phyloP scores from a whole-genome alignment of 2,329 filamentous ascomycete species.

The Phialophora verrucosa region DNA sequence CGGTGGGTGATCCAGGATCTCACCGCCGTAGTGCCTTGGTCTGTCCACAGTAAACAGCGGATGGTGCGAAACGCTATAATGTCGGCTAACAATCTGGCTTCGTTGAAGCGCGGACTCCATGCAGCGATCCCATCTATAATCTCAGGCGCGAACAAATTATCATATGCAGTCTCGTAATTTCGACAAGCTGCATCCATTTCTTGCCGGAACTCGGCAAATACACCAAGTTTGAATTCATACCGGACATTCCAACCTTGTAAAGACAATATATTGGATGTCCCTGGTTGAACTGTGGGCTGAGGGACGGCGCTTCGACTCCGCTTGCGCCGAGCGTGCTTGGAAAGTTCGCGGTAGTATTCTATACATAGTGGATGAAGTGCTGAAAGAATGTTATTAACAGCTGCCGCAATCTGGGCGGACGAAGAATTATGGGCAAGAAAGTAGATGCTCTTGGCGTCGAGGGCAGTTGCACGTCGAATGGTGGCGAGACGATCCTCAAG shows the following conservation, averaged over 20 bases:
- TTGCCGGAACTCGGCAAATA: conserved; percentile 90
- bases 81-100: conserved; percentile 87
- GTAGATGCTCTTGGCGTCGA: conserved; percentile 86
- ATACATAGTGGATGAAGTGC: conserved; percentile 75
- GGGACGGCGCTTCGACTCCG: conserved; percentile 78
- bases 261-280: conserved; percentile 84
- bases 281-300: conserved; percentile 80
- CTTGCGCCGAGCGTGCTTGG: conserved; percentile 90
- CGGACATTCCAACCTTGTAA: conserved; percentile 88
- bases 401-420: conserved; percentile 71
- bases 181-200: conserved; percentile 87
- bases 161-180: conserved; percentile 86
- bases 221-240: conserved; percentile 90
- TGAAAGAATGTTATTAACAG: conserved; percentile 73
- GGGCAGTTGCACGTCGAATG: conserved; percentile 76
- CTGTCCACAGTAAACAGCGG: conserved; percentile 80
- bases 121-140: conserved; percentile 86
- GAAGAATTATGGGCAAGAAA: conserved; percentile 78
- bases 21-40: conserved; percentile 77
- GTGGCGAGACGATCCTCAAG: conserved; percentile 77
- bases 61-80: conserved; percentile 78
- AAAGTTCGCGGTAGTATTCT: conserved; percentile 92
- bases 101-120: conserved; percentile 90
- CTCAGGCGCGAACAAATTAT: conserved; percentile 78
- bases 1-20: conserved; percentile 81